A percentile compares a stretch with the other conserved stretches of the same genome.
phyloP scores from a whole-genome alignment of 2,329 filamentous ascomycete species.

The Mycosphaerella sp. region DNA sequence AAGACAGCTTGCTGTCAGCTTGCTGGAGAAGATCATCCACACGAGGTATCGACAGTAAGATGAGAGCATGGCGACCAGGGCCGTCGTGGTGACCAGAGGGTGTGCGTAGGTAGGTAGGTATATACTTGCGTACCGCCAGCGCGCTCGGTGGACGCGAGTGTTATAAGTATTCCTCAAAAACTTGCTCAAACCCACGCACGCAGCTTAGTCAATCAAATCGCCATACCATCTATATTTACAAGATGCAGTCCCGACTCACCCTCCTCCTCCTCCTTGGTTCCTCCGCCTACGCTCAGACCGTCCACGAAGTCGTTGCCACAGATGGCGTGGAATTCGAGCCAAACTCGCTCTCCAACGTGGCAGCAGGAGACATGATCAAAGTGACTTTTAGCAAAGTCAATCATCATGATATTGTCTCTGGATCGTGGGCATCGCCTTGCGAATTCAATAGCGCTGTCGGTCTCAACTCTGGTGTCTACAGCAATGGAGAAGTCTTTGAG shows the following conservation, averaged over 20 bases:
- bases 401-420: constrained; percentile 5
- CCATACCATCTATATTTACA: not conserved
- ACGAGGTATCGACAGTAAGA: not conserved
- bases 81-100: too few relatives aligned
- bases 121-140: not conserved
- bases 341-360: constrained; percentile 4
- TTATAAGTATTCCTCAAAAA: constrained; percentile 8
- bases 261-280: not conserved
- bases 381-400: constrained; percentile 4
- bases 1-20: not conserved
- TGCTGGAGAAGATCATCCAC: not conserved
- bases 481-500: constrained; percentile 5
- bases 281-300: constrained; percentile 3
- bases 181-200: constrained; percentile 8
- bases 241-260: constrained; percentile 8
- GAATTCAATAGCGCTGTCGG: constrained; percentile 4
- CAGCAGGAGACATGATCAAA: constrained; percentile 5
- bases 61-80: not conserved
- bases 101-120: too few relatives aligned
- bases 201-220: constrained; percentile 4
- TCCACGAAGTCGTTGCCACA: constrained; percentile 4
- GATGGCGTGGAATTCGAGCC: constrained; percentile 4
- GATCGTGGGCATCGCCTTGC: constrained; percentile 5
- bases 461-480: constrained; percentile 6
- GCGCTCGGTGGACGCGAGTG: too few relatives aligned